Conservation (phyloP, 176 grass and related monocot genomes). For the Hsuehochloa calcarea region DNA sequence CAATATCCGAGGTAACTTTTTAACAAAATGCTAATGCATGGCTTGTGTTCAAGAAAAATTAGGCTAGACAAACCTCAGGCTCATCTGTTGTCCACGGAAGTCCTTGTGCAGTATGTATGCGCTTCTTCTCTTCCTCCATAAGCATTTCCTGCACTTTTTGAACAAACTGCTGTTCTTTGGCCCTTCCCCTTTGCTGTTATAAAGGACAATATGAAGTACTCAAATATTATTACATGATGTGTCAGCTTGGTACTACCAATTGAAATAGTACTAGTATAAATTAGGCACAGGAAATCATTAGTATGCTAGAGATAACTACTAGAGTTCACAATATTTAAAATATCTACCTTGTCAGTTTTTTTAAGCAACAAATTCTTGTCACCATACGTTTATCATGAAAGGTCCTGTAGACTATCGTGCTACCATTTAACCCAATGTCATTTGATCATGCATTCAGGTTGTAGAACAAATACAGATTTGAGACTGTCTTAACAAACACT, state of each 20-base stretch:
- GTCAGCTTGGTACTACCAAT: not conserved
- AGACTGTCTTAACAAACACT: not conserved
- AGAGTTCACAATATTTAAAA: not conserved
- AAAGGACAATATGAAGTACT: not conserved
- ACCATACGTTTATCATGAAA: not conserved
- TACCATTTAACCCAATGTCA: not conserved
- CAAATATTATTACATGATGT: not conserved
- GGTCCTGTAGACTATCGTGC: not conserved
- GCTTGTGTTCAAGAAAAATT: not conserved
- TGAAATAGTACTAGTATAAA: not conserved
- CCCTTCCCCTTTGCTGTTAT: constrained; percentile 75
- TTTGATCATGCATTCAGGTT: not conserved
- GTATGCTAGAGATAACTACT: not conserved
- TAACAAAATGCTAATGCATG: not conserved
- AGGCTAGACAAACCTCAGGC: constrained; percentile 57
- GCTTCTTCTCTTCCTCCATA: constrained; percentile 68
- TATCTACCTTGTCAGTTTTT: not conserved
- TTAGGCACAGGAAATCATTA: not conserved
- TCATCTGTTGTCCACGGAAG: constrained; percentile 94
- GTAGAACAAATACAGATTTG: not conserved
- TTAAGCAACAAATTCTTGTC: not conserved
- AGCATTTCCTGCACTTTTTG: constrained; percentile 88
- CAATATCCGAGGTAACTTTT: not conserved
- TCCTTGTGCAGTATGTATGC: constrained; percentile 84
- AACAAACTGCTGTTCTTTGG: constrained; percentile 73